Percentiles rank a stretch among this genome's conserved stretches.
Conservation (phyloP, 2,329 filamentous ascomycete species). For the Alternaria atra region DNA sequence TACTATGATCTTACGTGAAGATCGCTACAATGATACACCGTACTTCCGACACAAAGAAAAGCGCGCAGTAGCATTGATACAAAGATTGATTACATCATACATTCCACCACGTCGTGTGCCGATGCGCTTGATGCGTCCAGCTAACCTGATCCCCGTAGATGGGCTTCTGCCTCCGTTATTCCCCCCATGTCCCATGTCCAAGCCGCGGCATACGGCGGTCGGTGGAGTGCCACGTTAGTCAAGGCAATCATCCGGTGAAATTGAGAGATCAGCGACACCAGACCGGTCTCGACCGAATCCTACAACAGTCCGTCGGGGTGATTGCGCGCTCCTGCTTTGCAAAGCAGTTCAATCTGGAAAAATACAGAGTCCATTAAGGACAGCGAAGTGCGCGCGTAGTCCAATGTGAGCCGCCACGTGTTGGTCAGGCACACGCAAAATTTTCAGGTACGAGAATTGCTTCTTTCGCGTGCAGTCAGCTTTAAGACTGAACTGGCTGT, state of each 20-base stretch:
- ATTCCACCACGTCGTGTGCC: not conserved
- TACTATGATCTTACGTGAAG: not conserved
- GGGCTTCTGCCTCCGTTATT: not conserved
- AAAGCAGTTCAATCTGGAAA: conserved; percentile 11
- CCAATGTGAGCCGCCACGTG: conserved; percentile 12
- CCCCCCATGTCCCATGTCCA: conserved; percentile 2
- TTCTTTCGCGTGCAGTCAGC: conserved; percentile 3
- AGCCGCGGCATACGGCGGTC: conserved; percentile 5
- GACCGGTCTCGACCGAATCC: conserved; percentile 11
- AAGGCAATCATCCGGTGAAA: conserved; percentile 13
- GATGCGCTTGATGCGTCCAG: not conserved
- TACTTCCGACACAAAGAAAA: conserved; percentile 1
- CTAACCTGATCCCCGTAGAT: not conserved
- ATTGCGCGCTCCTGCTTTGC: conserved; percentile 9
- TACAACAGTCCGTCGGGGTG: conserved; percentile 9
- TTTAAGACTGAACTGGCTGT: conserved; percentile 33
- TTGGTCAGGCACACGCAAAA: not conserved
- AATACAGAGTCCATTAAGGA: conserved; percentile 12
- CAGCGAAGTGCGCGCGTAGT: not conserved
- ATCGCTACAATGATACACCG: conserved; percentile 5
- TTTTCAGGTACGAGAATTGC: conserved; percentile 6
- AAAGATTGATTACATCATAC: not conserved
- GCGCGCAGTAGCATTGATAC: not conserved
- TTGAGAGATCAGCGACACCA: conserved; percentile 18
- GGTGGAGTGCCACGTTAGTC: conserved; percentile 16